Evolutionary conservation across 495 filamentous ascomycete species (phyloP).

Genomic region (Hypoxylon crocopeplum): DNA sequence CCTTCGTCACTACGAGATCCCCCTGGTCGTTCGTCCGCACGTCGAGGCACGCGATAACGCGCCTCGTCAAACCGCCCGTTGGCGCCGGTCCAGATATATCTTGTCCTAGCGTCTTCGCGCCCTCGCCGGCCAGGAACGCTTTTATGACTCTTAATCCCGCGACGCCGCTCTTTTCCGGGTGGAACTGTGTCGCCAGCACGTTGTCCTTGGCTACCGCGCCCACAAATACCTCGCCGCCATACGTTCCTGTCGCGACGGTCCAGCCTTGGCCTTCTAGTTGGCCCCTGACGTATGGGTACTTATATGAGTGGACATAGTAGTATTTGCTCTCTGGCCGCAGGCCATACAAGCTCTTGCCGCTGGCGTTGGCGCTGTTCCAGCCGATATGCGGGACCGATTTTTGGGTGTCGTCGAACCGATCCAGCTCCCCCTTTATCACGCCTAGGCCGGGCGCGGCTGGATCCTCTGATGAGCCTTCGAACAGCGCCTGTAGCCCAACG

Average conservation of each 20-base stretch:
- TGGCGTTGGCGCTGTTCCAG: slow-evolving; percentile 83
- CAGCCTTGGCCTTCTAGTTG: slow-evolving; percentile 80
- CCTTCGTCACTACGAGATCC: slow-evolving; percentile 96
- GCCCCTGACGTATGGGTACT: slow-evolving; percentile 74
- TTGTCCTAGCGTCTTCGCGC: slow-evolving; percentile 49
- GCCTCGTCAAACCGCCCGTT: slow-evolving; percentile 75
- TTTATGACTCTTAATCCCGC: slow-evolving; percentile 84
- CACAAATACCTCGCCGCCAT: slow-evolving; percentile 89
- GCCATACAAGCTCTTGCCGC: slow-evolving; percentile 69
- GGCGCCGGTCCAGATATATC: slow-evolving; percentile 29
- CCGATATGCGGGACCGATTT: slow-evolving; percentile 98
- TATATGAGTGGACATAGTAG: slow-evolving; percentile 98
- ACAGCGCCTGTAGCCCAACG: slow-evolving; percentile 90
- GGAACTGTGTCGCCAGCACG: slow-evolving; percentile 92
- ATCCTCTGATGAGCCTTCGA: slow-evolving; percentile 82
- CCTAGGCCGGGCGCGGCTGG: slow-evolving; percentile 72
- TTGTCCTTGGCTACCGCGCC: slow-evolving; percentile 86
- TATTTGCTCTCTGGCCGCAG: slow-evolving; percentile 85
- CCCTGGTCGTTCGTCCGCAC: slow-evolving; percentile 96
- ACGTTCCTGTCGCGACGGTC: slow-evolving; percentile 85
- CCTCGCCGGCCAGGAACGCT: slow-evolving; percentile 78
- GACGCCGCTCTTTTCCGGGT: slow-evolving; percentile 94
- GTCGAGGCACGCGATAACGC: slow-evolving; percentile 95
- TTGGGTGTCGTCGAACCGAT: slow-evolving; percentile 73
- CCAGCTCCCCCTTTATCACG: slow-evolving; percentile 72